phyloP scores from a whole-genome alignment of 495 filamentous ascomycete species.

The Glonium stellatum region DNA sequence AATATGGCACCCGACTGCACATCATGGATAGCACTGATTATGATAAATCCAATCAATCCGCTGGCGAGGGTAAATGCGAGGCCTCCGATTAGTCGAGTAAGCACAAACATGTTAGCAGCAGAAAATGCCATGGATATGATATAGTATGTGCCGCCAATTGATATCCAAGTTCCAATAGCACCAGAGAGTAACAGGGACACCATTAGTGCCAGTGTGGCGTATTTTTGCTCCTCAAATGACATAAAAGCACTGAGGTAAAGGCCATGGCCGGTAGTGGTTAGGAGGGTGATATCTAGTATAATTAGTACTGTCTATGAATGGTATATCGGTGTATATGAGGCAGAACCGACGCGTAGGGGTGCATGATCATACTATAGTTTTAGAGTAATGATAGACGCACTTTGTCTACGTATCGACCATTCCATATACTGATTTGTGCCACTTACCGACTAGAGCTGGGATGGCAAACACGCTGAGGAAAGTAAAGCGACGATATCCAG shows the following conservation, averaged over 20 bases:
- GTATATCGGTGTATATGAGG: too few relatives aligned
- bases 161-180: slow-evolving; percentile 54
- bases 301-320: slow-evolving; percentile 4
- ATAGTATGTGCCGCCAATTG: slow-evolving; percentile 53
- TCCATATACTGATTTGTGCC: too few relatives aligned
- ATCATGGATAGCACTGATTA: slow-evolving; percentile 38
- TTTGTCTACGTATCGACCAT: too few relatives aligned
- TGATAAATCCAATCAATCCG: slow-evolving; percentile 46
- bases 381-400: too few relatives aligned
- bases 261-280: slow-evolving; percentile 51
- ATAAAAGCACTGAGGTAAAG: slow-evolving; percentile 53
- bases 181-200: slow-evolving; percentile 50
- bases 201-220: slow-evolving; percentile 53
- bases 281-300: slow-evolving; percentile 45
- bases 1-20: slow-evolving; percentile 31
- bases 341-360: too few relatives aligned
- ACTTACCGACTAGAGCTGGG: slow-evolving; percentile 46
- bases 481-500: slow-evolving; percentile 47
- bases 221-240: slow-evolving; percentile 43
- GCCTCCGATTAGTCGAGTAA: slow-evolving; percentile 53
- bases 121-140: slow-evolving; percentile 54
- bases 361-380: too few relatives aligned
- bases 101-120: slow-evolving; percentile 54
- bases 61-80: slow-evolving; percentile 47
- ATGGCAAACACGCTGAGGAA: slow-evolving; percentile 57